Conservation (phyloP, 768 basidiomycete genomes). For the Mycena vulgaris region DNA sequence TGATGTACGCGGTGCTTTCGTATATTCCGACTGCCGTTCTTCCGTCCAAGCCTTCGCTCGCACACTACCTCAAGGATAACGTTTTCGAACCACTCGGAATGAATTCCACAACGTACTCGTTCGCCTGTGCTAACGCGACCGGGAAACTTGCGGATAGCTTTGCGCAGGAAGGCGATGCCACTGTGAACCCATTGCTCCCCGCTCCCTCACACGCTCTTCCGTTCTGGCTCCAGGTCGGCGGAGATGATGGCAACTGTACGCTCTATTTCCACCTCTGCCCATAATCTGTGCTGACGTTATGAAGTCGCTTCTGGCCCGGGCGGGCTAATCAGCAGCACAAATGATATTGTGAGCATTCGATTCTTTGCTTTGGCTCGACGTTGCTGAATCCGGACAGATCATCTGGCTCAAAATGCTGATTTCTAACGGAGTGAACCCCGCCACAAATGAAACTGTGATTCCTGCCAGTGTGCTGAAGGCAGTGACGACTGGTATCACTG, state of each 20-base stretch:
- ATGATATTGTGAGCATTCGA: slow-evolving; percentile 42
- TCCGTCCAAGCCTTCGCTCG: slow-evolving; percentile 44
- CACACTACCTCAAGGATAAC: slow-evolving; percentile 49
- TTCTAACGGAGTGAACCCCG: slow-evolving; percentile 44
- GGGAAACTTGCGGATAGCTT: slow-evolving; percentile 49
- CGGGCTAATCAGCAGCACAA: slow-evolving; percentile 45
- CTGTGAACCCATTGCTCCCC: slow-evolving; percentile 31
- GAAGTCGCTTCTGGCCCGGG: slow-evolving; percentile 49
- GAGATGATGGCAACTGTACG: slow-evolving; percentile 46
- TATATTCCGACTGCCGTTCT: slow-evolving; percentile 47
- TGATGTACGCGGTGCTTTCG: slow-evolving; percentile 48
- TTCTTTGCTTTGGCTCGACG: not conserved
- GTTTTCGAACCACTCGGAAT: slow-evolving; percentile 49
- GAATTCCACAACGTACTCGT: slow-evolving; percentile 49
- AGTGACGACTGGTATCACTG: slow-evolving; percentile 44
- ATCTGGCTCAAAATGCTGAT: slow-evolving; percentile 47
- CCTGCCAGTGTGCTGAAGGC: slow-evolving; percentile 42
- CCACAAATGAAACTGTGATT: slow-evolving; percentile 43
- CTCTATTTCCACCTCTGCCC: not conserved
- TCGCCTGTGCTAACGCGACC: slow-evolving; percentile 43
- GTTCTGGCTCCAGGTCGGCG: slow-evolving; percentile 42
- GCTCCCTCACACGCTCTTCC: slow-evolving; percentile 26
- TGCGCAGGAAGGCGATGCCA: slow-evolving; percentile 33
- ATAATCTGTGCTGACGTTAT: not conserved
- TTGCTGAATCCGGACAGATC: slow-evolving; percentile 23